Evolutionary conservation across 208 protist genomes (phyloP), one percentile per base, ranked within the genome.

Genomic region (Acanthamoeba healyi): DNA sequence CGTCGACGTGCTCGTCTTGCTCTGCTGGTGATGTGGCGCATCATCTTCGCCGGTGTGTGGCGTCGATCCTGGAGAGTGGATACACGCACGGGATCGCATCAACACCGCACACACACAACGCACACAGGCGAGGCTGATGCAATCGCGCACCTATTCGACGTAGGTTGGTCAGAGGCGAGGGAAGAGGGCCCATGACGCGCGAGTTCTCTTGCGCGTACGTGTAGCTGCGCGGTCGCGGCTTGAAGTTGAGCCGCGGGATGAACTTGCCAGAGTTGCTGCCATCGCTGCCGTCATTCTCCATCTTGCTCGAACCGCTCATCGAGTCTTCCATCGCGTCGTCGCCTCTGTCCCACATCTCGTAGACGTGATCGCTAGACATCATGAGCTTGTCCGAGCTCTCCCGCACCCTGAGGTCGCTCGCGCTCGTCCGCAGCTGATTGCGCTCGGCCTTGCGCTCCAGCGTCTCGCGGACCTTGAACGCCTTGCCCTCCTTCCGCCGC

Each of bases 221-320:
- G 61, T 70, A 54, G 74, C 74, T 84, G 14, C 74, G 26, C 14
- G 74, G 74, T 26, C 74, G 36, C 9, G 74, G 36, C 74, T 56
- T 84, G 44, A 84, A 84, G 44, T 84, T 84, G 74, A 84, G 74
- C 26, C 74, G 74, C 26, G 74, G 74, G 44, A 84, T 44, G 40
- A 54, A 44, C 49, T 54, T 40, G 17, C 32, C 65, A 19, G 12
- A 6, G 19, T 74, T 40, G 32, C 12, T 19, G 12, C 12, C 65
- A 19, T 74, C 65, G n/a, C 34, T 54, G 49, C 15, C 49, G 49
- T 15, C 15, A 15, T 54, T 15, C 10, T 19, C 10, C 10, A 54
- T 54, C 49, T 54, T 54, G 49, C 49, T 15, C 49, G 49, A 54
- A 6, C 49, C 49, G 49, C 10, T 19, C 49, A 6, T 15, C 10